A percentile compares a stretch with the other conserved stretches of the same genome.
These are phyloP conservation scores for Dittrichia graveolens DNA, from an alignment of 129 eudicot species.

Conservation along the genomic window DNA sequence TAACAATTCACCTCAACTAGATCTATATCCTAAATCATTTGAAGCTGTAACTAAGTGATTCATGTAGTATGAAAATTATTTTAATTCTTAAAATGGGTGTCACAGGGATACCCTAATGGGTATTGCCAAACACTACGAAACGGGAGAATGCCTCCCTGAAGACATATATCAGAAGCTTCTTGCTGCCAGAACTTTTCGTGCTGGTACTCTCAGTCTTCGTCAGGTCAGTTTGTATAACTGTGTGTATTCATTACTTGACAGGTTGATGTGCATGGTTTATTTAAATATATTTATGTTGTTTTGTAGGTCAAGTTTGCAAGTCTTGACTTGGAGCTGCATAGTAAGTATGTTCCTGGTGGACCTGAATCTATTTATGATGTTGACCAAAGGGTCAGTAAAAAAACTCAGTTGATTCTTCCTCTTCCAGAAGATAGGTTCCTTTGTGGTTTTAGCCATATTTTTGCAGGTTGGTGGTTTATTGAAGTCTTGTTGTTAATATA, in stretches of 20 bases:
- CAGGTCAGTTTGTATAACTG: conserved; percentile 52
- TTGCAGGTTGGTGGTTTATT: conserved; percentile 58
- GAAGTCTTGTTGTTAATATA: background rate
- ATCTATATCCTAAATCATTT: background rate
- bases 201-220: conserved; percentile 79
- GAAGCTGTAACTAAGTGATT: background rate
- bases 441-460: conserved; percentile 89
- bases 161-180: conserved; percentile 84
- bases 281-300: background rate
- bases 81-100: background rate
- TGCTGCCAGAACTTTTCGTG: conserved; percentile 89
- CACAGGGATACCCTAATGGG: conserved; percentile 90
- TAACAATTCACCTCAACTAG: background rate
- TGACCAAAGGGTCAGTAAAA: conserved; percentile 72
- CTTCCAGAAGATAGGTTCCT: conserved; percentile 89
- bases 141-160: conserved; percentile 86
- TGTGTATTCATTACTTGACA: background rate
- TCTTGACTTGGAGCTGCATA: conserved; percentile 85
- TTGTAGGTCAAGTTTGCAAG: conserved; percentile 54
- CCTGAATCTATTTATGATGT: conserved; percentile 89
- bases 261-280: background rate
- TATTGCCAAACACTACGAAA: conserved; percentile 94
- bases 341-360: conserved; percentile 77
- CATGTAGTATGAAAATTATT: background rate
- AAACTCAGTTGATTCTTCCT: conserved; percentile 67